Base-by-base conservation (phyloP, 163 green algal genomes). In the Scenedesmus sp. region DNA sequence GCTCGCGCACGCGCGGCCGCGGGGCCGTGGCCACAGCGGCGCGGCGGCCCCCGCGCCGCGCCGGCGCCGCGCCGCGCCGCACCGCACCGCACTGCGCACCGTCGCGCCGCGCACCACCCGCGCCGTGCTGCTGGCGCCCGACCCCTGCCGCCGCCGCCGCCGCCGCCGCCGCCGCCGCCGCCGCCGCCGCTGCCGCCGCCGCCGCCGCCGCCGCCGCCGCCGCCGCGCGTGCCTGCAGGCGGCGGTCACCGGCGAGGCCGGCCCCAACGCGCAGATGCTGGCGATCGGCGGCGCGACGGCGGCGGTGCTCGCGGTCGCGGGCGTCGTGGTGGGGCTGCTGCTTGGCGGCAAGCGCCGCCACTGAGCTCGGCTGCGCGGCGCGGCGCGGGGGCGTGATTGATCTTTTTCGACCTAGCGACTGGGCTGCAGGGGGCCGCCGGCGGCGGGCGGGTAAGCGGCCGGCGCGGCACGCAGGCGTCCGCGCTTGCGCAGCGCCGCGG, bases 221-320 rank as follows among this genome's bases (percentile, higher is more conserved):
- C 15, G 58, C 58, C 39, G 39, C 39, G 39, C 39, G 39, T 10
- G 10, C 26, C 29, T n/a, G 31, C 58, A 66, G 58, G 28, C 26
- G 36, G 56, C 56, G 6, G 14, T 64, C 28, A 64, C 56, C 11
- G 28, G 56, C 56, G 39, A 44, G 56, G 36, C 56, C 2, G 56
- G 58, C 31, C 26, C 11, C 58, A 66, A 66, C 33, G 15, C 58
- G 58, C 58, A 66, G 58, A 15, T 66, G 31, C 39, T 66, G 58
- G 58, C 58, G 42, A 36, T 66, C 4, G 58, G 58, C 24, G 58
- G 58, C 14, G 24, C 42, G 15, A 31, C 28, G 11, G 29, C 42
- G 24, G 58, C 58, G 15, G 58, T 44, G 26, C 26, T 31, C 2
- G 42, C 28, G 29, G 42, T 66, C 33, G 58, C 45, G 58, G 29